Base-by-base conservation (phyloP, 208 protist species). In the Acanthamoeba lenticulata region DNA sequence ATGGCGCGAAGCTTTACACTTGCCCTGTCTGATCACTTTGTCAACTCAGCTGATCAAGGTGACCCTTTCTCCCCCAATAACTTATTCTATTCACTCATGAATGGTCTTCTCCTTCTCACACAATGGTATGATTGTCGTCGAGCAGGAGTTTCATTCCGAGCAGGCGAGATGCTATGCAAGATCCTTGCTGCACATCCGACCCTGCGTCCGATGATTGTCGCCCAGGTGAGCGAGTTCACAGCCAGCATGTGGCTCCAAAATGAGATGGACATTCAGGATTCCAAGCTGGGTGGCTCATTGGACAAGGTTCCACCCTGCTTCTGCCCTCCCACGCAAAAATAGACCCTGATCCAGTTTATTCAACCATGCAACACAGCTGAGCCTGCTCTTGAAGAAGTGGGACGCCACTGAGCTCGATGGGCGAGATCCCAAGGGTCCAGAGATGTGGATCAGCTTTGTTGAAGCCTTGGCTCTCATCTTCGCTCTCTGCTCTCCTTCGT, bases 391-490 rank as follows among this genome's bases (percentile, higher is more conserved):
- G 11, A 45, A 79, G 29, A 79, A 34, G 24, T 93, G 89, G 89
- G 65, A 93, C 24, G 67, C 38, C 13, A 93, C 89, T 11, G 62
- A 72, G 65, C 67, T 93, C 17, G 89, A 93, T 36, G 89, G 89
- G 7, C 40, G 65, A 57, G 89, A 93, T 40, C 47, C 36, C 36
- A 72, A 93, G 62, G 89, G 62, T 36, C 65, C 89, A 15, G 89
- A 93, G n/a, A 81, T 93, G 89, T 93, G 89, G 89, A 72, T 93
- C 40, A 49, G 62, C 45, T 93, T 93, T 29, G 67, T 93, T 0
- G 89, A 93, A 17, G 60, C 89, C 9, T 36, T 93, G n/a, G 89
- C 67, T 27, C 29, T 93, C n/a, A 79, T 93, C 45, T 81, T 93
- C 52, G 62, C 45, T 6, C 15, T 93, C 27, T 72, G 89, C 36